These are phyloP conservation scores for Blastocystis sp. DNA, from an alignment of 352 stramenopile genomes.

Conservation along the genomic window DNA sequence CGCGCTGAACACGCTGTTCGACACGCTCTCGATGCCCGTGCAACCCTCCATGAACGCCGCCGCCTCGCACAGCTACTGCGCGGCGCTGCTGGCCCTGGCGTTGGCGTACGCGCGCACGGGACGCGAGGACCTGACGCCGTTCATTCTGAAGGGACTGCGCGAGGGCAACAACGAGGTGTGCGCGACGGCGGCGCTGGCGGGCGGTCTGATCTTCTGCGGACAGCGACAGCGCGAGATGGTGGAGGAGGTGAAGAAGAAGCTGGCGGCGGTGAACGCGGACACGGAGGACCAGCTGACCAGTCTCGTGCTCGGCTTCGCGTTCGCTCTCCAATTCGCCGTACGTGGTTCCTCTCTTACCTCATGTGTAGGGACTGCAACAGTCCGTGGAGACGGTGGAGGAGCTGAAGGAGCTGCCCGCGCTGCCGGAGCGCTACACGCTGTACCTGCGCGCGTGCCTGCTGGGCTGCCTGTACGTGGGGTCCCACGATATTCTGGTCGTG, in stretches of 20 bases:
- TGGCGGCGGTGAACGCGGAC: neutral
- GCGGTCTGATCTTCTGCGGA: slow-evolving; percentile 50
- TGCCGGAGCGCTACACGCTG: neutral
- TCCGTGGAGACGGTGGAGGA: neutral
- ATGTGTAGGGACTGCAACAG: neutral
- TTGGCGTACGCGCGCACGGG: neutral
- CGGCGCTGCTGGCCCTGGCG: slow-evolving; percentile 31
- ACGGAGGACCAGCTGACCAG: neutral
- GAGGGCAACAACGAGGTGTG: neutral
- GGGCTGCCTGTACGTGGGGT: slow-evolving; percentile 27
- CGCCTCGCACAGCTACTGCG: neutral
- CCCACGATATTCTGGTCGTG: slow-evolving; percentile 41
- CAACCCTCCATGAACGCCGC: neutral
- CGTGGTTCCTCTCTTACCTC: neutral
- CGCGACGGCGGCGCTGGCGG: neutral
- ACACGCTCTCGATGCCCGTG: neutral
- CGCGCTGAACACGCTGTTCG: slow-evolving; percentile 19
- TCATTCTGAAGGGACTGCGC: neutral
- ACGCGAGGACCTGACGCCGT: slow-evolving; percentile 9
- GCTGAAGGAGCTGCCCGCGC: neutral
- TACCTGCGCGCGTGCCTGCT: slow-evolving; percentile 24
- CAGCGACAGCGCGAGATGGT: neutral
- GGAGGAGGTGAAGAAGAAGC: neutral
- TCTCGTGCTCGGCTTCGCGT: slow-evolving; percentile 25
- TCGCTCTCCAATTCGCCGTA: slow-evolving; percentile 39